phyloP scores from a whole-genome alignment of 176 grass and related monocot genomes.

The Dendrocalamus sinicus region DNA sequence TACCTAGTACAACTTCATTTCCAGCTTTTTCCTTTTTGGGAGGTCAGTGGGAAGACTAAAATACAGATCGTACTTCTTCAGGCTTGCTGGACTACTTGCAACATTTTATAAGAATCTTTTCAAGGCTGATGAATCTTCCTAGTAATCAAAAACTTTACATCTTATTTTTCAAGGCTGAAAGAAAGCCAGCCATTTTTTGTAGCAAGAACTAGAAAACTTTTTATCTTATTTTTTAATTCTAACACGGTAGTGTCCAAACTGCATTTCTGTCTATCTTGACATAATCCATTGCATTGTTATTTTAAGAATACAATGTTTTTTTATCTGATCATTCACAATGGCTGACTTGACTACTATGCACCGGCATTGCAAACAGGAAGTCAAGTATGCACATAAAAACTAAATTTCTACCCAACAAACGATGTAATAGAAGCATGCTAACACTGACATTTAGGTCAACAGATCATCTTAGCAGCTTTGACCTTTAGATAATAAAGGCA shows the following conservation, averaged over 20 bases:
- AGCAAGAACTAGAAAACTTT: conserved; percentile 21
- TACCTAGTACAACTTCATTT: conserved; percentile 4
- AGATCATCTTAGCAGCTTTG: not conserved
- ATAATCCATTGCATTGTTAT: conserved; percentile 8
- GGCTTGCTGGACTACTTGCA: conserved; percentile 16
- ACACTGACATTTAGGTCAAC: conserved; percentile 13
- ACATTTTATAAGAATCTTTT: conserved; percentile 27
- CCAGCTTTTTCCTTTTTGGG: not conserved
- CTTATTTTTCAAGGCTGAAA: conserved; percentile 12
- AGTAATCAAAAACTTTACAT: not conserved
- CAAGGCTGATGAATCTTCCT: conserved; percentile 2
- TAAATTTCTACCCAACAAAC: conserved; percentile 30
- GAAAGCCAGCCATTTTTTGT: conserved; percentile 28
- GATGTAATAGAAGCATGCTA: conserved; percentile 31
- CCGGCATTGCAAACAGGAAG: not conserved
- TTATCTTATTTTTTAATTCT: conserved; percentile 39
- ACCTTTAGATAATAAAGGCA: conserved; percentile 1
- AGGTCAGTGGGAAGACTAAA: not conserved
- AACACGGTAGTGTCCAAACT: conserved; percentile 3
- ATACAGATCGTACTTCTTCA: not conserved
- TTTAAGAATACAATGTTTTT: conserved; percentile 16
- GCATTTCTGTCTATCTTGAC: conserved; percentile 1
- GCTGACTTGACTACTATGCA: conserved; percentile 8
- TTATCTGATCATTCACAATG: conserved; percentile 27
- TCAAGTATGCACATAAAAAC: conserved; percentile 22